Evolutionary conservation across 2,329 filamentous ascomycete genomes (phyloP).

Genomic region (Leptographium radiaticola): DNA sequence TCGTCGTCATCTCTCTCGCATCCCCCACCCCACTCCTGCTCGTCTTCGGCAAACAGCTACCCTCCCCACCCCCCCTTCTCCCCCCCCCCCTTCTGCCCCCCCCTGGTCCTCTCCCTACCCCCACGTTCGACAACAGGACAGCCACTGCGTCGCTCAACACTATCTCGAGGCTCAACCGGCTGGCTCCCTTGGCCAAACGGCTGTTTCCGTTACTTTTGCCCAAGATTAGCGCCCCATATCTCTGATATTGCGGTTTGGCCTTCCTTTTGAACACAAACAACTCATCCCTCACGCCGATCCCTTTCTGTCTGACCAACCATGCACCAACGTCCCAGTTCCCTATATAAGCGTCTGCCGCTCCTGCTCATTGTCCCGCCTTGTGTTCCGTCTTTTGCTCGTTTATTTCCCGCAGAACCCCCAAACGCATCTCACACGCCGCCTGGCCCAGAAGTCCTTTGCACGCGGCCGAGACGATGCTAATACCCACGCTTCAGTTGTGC

Average conservation of each 20-base stretch:
- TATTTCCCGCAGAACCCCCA: background rate
- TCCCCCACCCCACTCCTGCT: background rate
- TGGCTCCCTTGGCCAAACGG: background rate
- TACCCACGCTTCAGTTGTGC: slow-evolving; percentile 42
- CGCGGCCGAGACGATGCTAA: slow-evolving; percentile 21
- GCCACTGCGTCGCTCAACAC: background rate
- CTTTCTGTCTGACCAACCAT: background rate
- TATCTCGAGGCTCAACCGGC: background rate
- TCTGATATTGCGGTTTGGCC: background rate
- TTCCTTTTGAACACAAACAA: background rate
- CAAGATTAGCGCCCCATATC: background rate
- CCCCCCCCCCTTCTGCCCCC: background rate
- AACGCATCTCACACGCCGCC: background rate
- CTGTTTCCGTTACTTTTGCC: background rate
- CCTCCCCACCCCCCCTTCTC: background rate
- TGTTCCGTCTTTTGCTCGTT: background rate
- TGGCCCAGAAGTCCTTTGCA: background rate
- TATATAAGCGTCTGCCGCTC: too few species aligned
- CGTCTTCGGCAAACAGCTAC: background rate
- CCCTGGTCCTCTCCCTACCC: background rate
- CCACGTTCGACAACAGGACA: background rate
- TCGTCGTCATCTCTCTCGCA: background rate
- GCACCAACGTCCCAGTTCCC: too few species aligned
- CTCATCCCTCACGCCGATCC: background rate
- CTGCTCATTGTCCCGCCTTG: background rate